These are phyloP conservation scores for Ilyonectria destructans DNA, from an alignment of 2,329 filamentous ascomycete genomes.

Conservation along the genomic window DNA sequence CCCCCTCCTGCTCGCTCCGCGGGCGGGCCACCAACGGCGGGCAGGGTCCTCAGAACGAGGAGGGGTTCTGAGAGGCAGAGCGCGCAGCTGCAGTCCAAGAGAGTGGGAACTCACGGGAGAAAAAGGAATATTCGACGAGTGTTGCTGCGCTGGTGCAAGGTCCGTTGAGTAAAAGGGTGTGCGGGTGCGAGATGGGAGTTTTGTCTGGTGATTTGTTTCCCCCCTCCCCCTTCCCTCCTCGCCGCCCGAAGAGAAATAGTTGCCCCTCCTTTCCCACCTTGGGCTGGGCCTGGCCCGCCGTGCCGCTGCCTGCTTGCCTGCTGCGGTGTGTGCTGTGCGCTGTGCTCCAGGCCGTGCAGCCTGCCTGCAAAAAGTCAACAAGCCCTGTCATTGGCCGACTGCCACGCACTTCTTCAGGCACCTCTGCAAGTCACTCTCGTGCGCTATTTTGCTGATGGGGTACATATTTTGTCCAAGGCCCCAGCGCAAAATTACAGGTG, in stretches of 20 bases:
- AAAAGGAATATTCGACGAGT: slow-evolving; percentile 21
- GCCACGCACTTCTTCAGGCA: slow-evolving; percentile 17
- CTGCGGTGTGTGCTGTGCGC: background rate
- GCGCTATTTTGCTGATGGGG: slow-evolving; percentile 24
- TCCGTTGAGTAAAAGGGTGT: slow-evolving; percentile 16
- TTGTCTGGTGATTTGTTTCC: slow-evolving; percentile 50
- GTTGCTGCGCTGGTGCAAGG: slow-evolving; percentile 31
- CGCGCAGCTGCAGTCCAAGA: background rate
- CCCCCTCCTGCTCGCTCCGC: slow-evolving; percentile 1
- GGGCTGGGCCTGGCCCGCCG: slow-evolving; percentile 11
- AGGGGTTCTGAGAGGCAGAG: background rate
- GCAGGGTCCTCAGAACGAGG: slow-evolving; percentile 5
- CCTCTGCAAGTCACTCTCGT: slow-evolving; percentile 35
- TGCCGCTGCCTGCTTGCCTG: slow-evolving; percentile 12
- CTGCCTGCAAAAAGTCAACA: slow-evolving; percentile 32
- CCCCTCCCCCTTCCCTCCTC: slow-evolving; percentile 29
- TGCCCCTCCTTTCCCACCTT: slow-evolving; percentile 45
- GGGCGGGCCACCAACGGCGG: slow-evolving; percentile 10
- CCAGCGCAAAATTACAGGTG: slow-evolving; percentile 24
- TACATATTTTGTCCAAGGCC: slow-evolving; percentile 33
- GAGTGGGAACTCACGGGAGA: slow-evolving; percentile 38
- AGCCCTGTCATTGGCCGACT: slow-evolving; percentile 43
- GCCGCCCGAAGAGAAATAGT: slow-evolving; percentile 42
- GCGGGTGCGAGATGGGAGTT: slow-evolving; percentile 23
- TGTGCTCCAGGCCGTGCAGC: slow-evolving; percentile 9